Percentiles rank a stretch among this genome's conserved stretches.
phyloP scores from a whole-genome alignment of 371 early-diverging fungal genomes.

The Coemansia sp. region DNA sequence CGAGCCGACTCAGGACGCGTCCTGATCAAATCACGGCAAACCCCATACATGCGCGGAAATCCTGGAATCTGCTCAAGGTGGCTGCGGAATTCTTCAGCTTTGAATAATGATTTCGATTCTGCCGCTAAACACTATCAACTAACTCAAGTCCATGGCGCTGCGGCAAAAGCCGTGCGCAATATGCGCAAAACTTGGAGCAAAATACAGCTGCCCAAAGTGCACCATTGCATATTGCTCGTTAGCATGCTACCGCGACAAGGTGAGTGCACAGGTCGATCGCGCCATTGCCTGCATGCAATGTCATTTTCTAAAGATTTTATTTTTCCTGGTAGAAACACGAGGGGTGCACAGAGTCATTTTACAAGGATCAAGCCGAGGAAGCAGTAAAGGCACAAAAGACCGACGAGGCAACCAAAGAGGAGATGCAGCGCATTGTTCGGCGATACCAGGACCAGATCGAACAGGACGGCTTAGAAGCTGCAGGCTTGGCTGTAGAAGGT shows the following conservation, averaged over 20 bases:
- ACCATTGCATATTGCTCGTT: slow-evolving; percentile 36
- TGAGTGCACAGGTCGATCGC: not conserved
- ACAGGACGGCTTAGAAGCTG: slow-evolving; percentile 7
- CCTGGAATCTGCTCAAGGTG: too few relatives aligned
- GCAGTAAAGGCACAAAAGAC: slow-evolving; percentile 21
- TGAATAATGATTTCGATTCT: not conserved
- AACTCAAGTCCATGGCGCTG: slow-evolving; percentile 3
- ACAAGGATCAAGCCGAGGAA: slow-evolving; percentile 39
- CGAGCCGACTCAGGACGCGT: not conserved
- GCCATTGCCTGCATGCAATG: not conserved
- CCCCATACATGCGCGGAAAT: not conserved
- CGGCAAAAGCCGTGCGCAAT: slow-evolving; percentile 9
- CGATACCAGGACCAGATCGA: slow-evolving; percentile 23
- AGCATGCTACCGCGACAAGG: slow-evolving; percentile 41
- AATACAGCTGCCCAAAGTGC: slow-evolving; percentile 48
- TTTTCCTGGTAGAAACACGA: slow-evolving; percentile 18
- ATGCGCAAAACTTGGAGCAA: slow-evolving; percentile 37
- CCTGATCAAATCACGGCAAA: not conserved
- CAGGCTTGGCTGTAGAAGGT: not conserved
- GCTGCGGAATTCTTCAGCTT: too few relatives aligned
- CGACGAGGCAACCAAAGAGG: slow-evolving; percentile 36
- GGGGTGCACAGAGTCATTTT: slow-evolving; percentile 39
- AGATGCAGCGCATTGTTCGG: slow-evolving; percentile 33
- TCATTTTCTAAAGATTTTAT: not conserved
- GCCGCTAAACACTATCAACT: not conserved